Conservation (phyloP, 2,329 filamentous ascomycete species). For the Diaporthe sp. region DNA sequence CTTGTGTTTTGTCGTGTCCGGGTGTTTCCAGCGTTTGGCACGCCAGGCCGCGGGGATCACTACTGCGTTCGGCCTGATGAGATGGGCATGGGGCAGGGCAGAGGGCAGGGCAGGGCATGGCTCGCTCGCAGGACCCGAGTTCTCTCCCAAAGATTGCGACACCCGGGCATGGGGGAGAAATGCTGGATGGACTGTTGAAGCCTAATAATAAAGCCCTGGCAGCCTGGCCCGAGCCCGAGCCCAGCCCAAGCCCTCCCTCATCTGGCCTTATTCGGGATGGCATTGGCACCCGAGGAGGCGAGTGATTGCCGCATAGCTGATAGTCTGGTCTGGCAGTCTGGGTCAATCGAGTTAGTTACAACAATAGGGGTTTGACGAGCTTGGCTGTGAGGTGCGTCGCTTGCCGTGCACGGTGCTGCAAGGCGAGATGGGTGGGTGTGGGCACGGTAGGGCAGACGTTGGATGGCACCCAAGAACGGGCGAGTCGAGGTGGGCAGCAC, state of each 20-base stretch:
- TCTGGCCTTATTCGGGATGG: neutral
- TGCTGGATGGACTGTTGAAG: slow-evolving; percentile 1
- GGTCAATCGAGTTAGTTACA: neutral
- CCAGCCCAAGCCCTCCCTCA: neutral
- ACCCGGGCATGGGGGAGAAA: neutral
- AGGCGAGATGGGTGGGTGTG: neutral
- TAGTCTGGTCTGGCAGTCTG: too few relatives aligned
- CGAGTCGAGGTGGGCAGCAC: slow-evolving; percentile 13
- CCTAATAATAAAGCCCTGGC: neutral
- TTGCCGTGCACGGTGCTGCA: neutral
- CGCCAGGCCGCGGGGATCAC: neutral
- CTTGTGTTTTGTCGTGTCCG: slow-evolving; percentile 8
- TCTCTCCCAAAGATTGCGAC: slow-evolving; percentile 16
- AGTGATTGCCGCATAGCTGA: neutral
- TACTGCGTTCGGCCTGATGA: slow-evolving; percentile 3
- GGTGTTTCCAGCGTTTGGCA: slow-evolving; percentile 2
- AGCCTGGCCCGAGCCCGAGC: neutral
- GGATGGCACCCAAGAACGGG: neutral
- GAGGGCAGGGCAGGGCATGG: neutral
- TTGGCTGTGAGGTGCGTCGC: neutral
- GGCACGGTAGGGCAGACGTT: neutral
- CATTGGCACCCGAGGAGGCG: slow-evolving; percentile 4
- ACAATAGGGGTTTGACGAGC: slow-evolving; percentile 5
- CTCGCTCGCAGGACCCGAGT: slow-evolving; percentile 13
- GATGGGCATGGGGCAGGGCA: neutral